Conservation (phyloP, 2,329 filamentous ascomycete species). For the Aspergillus aculeatus region DNA sequence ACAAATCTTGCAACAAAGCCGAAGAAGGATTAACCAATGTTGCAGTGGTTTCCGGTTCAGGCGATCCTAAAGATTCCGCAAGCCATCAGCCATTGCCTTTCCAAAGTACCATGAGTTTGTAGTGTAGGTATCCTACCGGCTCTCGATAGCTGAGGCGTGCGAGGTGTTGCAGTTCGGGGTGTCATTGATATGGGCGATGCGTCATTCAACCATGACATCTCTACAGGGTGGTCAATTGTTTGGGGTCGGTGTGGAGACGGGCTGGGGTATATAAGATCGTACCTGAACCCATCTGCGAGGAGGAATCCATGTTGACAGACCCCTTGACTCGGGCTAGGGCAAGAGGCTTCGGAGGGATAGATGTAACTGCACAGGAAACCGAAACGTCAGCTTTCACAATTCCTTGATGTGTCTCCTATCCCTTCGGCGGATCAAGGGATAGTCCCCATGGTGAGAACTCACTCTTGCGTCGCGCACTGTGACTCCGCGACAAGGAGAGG, state of each 20-base stretch:
- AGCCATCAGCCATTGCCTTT: slow-evolving; percentile 10
- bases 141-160: slow-evolving; percentile 24
- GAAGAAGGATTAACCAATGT: slow-evolving; percentile 42
- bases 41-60: slow-evolving; percentile 27
- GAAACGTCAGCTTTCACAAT: slow-evolving; percentile 16
- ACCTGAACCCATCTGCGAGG: slow-evolving; percentile 25
- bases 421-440: slow-evolving; percentile 13
- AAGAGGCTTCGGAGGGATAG: slow-evolving; percentile 28
- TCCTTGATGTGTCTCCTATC: not conserved
- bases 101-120: not conserved
- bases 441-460: slow-evolving; percentile 12
- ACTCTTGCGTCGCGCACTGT: slow-evolving; percentile 24
- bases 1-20: slow-evolving; percentile 38
- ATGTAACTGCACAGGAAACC: slow-evolving; percentile 17
- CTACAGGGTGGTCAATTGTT: slow-evolving; percentile 16
- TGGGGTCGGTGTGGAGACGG: not conserved
- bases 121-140: slow-evolving; percentile 19
- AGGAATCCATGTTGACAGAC: slow-evolving; percentile 31
- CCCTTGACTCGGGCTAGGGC: slow-evolving; percentile 35
- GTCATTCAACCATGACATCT: slow-evolving; percentile 33
- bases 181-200: slow-evolving; percentile 26
- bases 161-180: slow-evolving; percentile 20
- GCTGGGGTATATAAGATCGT: slow-evolving; percentile 5
- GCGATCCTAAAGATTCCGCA: slow-evolving; percentile 24
- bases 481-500: slow-evolving; percentile 16